Percentiles rank a stretch among this genome's conserved stretches.
Evolutionary conservation across 345 rosid genomes (phyloP).

Genomic region (Noccaea bulbosa): DNA sequence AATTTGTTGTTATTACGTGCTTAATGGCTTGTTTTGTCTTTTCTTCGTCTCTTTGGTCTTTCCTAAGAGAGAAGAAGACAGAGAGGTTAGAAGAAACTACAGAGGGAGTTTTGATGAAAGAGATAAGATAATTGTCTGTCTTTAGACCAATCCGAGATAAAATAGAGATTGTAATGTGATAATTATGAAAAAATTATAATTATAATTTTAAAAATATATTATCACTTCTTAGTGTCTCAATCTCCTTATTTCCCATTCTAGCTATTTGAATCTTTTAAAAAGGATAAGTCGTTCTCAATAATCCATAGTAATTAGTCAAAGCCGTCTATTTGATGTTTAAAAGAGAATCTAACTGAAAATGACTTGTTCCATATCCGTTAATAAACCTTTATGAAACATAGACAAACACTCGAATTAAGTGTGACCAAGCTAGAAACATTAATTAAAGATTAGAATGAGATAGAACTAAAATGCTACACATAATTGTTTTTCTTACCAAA

Average conservation of each 20-base stretch:
- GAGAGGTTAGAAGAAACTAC: slow-evolving; percentile 26
- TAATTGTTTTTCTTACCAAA: too few relatives aligned
- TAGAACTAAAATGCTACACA: too few relatives aligned
- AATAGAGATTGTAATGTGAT: slow-evolving; percentile 15
- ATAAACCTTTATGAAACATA: slow-evolving; percentile 22
- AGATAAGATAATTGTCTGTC: slow-evolving; percentile 30
- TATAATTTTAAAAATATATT: background rate
- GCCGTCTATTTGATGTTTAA: slow-evolving; percentile 15
- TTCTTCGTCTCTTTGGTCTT: slow-evolving; percentile 31
- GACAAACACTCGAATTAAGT: slow-evolving; percentile 15
- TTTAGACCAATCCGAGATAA: background rate
- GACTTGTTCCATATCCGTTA: slow-evolving; percentile 32
- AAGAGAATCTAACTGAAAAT: slow-evolving; percentile 39
- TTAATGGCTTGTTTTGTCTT: slow-evolving; percentile 33
- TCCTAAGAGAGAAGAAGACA: slow-evolving; percentile 32
- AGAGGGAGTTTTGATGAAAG: slow-evolving; percentile 3
- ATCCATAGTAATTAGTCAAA: slow-evolving; percentile 32
- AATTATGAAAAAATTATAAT: background rate
- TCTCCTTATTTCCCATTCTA: background rate
- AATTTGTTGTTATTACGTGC: slow-evolving; percentile 42
- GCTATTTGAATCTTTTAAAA: background rate
- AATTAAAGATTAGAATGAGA: background rate
- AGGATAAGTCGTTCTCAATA: slow-evolving; percentile 7
- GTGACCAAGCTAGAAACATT: background rate
- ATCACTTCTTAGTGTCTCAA: slow-evolving; percentile 4